Conservation (phyloP, 2,329 filamentous ascomycete genomes). For the Fusarium sp. region DNA sequence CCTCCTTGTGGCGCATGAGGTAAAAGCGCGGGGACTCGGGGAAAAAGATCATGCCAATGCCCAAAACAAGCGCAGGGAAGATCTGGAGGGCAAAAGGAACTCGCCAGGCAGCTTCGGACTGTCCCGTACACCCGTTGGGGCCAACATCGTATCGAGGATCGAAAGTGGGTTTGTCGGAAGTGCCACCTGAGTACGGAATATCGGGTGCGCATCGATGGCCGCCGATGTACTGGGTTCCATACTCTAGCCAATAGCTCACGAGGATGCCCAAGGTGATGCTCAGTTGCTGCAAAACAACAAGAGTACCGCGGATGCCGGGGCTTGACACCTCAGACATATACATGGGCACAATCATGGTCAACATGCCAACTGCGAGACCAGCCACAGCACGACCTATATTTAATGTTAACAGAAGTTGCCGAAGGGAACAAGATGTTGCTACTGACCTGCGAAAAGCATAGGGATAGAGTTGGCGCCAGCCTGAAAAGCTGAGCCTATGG, state of each 20-base stretch:
- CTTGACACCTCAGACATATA: conserved; percentile 62
- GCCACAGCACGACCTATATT: background rate
- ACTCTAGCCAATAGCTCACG: conserved; percentile 49
- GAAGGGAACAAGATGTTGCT: too few relatives aligned
- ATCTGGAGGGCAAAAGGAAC: conserved; percentile 48
- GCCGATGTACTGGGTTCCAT: conserved; percentile 44
- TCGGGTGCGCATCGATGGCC: conserved; percentile 11
- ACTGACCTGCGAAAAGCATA: conserved; percentile 55
- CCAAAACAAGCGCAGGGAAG: conserved; percentile 43
- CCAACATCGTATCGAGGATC: background rate
- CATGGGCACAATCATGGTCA: conserved; percentile 53
- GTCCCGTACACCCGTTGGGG: background rate
- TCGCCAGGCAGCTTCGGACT: conserved; percentile 42
- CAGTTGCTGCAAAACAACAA: conserved; percentile 57
- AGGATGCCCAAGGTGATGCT: conserved; percentile 48
- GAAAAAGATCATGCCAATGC: conserved; percentile 40
- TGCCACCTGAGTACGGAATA: background rate
- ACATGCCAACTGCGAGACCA: conserved; percentile 11
- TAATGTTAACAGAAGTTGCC: background rate
- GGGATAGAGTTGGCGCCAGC: conserved; percentile 54
- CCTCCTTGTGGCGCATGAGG: conserved; percentile 40
- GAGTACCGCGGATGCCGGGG: conserved; percentile 59
- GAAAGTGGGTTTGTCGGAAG: background rate
- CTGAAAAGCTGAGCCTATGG: conserved; percentile 59
- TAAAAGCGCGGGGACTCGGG: conserved; percentile 47